Conservation (phyloP, 306 rosid genomes). For the Inga laurina region DNA sequence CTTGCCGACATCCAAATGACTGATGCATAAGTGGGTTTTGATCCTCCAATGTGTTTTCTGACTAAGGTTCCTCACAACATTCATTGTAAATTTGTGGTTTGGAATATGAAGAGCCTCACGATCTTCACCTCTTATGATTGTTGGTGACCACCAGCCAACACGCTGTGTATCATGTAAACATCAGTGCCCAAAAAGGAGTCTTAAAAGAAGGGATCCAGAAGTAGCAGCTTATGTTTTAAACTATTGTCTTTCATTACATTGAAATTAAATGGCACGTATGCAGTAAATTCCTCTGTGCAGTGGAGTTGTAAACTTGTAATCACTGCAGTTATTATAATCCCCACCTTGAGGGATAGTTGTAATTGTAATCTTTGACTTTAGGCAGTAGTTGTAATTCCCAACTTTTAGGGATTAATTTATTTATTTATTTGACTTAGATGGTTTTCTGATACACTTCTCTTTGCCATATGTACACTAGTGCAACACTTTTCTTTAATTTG, state of each 20-base stretch:
- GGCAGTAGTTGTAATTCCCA: background rate
- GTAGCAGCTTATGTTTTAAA: background rate
- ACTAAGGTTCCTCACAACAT: conserved; percentile 83
- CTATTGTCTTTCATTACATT: background rate
- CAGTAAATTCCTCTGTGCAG: background rate
- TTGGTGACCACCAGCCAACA: conserved; percentile 11
- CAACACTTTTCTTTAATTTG: background rate
- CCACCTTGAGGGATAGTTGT: background rate
- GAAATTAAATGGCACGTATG: background rate
- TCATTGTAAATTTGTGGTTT: conserved; percentile 92
- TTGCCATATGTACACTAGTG: background rate
- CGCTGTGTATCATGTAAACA: background rate
- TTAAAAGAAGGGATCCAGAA: background rate
- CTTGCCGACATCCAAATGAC: conserved; percentile 91
- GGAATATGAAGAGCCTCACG: conserved; percentile 99
- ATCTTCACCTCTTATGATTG: conserved; percentile 86
- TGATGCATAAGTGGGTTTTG: conserved; percentile 89
- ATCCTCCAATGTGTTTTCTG: conserved; percentile 98
- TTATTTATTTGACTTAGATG: background rate
- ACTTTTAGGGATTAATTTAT: background rate
- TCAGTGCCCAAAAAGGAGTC: background rate
- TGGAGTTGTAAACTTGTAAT: background rate
- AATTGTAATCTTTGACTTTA: background rate
- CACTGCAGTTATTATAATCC: background rate
- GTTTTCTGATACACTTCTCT: background rate